These are phyloP conservation scores for Penicillium sp. DNA, from an alignment of 2,329 filamentous ascomycete genomes.

Conservation along the genomic window DNA sequence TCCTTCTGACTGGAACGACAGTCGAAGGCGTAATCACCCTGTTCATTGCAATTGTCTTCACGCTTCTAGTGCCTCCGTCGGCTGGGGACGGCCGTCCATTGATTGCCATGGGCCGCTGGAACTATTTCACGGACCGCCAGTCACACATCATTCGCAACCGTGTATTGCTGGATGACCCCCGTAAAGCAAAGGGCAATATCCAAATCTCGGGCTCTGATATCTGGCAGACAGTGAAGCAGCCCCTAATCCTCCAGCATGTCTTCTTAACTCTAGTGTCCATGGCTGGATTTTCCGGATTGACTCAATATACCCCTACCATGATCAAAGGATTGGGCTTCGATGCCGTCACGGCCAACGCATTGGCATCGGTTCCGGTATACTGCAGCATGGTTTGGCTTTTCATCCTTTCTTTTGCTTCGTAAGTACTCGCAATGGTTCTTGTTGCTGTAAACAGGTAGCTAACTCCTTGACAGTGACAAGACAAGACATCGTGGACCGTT, in stretches of 20 bases:
- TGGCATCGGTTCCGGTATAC: constrained; percentile 53
- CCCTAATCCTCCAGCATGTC: constrained; percentile 55
- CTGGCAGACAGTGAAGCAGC: constrained; percentile 43
- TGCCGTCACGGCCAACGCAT: constrained; percentile 51
- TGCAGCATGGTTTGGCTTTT: constrained; percentile 30
- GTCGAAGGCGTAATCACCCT: constrained; percentile 57
- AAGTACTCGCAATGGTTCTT: constrained; percentile 4
- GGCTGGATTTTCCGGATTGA: constrained; percentile 52
- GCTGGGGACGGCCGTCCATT: constrained; percentile 39
- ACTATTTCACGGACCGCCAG: constrained; percentile 46
- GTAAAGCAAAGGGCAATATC: constrained; percentile 37
- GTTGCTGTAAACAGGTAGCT: constrained; percentile 5
- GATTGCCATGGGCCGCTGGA: constrained; percentile 39
- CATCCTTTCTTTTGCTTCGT: constrained; percentile 27
- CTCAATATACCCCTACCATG: constrained; percentile 56
- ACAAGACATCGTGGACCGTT: constrained; percentile 37
- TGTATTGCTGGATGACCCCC: constrained; percentile 47
- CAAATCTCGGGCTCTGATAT: constrained; percentile 41
- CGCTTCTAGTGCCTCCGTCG: constrained; percentile 42
- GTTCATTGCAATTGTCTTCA: constrained; percentile 40
- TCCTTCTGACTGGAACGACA: neutral
- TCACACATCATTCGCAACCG: constrained; percentile 44
- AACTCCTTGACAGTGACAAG: constrained; percentile 25
- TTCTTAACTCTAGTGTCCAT: constrained; percentile 48
- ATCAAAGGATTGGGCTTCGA: constrained; percentile 55